phyloP scores from a whole-genome alignment of 2,329 filamentous ascomycete species.

The Penicillium freii region DNA sequence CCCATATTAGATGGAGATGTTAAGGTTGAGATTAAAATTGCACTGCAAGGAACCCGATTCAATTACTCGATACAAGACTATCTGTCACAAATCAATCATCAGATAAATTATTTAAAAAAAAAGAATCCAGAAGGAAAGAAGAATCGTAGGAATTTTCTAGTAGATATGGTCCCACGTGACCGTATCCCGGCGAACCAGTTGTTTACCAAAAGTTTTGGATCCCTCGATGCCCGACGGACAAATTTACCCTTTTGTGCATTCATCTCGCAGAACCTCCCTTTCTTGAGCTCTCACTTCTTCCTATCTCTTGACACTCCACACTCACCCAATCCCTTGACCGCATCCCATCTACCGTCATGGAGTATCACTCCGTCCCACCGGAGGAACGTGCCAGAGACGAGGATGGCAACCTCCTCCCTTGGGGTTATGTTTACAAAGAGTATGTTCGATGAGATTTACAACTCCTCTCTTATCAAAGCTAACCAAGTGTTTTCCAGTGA shows the following conservation, averaged over 20 bases:
- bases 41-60: neutral
- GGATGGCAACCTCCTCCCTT: conserved; percentile 60
- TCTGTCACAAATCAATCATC: neutral
- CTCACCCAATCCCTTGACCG: neutral
- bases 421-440: conserved; percentile 63
- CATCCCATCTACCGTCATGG: conserved; percentile 45
- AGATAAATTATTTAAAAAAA: neutral
- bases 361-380: conserved; percentile 64
- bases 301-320: neutral
- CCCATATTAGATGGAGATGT: neutral
- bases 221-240: neutral
- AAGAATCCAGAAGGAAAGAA: neutral
- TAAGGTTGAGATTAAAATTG: neutral
- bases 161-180: conserved; percentile 18
- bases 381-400: conserved; percentile 61
- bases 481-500: conserved; percentile 33
- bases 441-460: conserved; percentile 38
- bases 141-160: neutral
- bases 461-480: neutral
- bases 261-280: neutral
- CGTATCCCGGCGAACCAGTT: conserved; percentile 27
- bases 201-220: conserved; percentile 22
- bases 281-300: neutral
- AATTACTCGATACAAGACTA: neutral
- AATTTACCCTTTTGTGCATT: neutral